A percentile compares a stretch with the other conserved stretches of the same genome.
These are phyloP conservation scores for Hypomontagnella submonticulosa DNA, from an alignment of 495 filamentous ascomycete species.

Conservation along the genomic window DNA sequence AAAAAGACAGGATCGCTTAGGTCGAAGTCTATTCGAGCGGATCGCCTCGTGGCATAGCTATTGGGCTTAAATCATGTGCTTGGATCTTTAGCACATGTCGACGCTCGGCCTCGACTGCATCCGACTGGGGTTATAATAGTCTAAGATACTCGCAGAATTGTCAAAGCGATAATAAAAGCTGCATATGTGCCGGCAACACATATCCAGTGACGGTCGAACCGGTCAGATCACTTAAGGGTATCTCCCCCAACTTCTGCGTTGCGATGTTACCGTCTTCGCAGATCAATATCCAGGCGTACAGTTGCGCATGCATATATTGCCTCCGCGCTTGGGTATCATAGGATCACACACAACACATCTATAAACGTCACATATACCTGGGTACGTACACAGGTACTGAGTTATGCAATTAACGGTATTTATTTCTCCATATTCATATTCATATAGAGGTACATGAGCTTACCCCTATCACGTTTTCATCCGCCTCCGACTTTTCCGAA, in stretches of 20 bases:
- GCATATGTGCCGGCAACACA: constrained; percentile 24
- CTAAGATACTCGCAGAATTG: constrained; percentile 17
- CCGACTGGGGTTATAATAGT: constrained; percentile 10
- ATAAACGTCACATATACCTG: neutral
- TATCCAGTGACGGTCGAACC: constrained; percentile 24
- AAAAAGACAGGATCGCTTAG: constrained; percentile 21
- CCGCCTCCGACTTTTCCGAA: no score
- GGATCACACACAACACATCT: constrained; percentile 2
- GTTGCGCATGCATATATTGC: neutral
- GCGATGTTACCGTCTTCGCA: constrained; percentile 39
- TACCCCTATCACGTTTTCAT: neutral
- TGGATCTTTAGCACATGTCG: constrained; percentile 8
- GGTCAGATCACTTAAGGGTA: constrained; percentile 13
- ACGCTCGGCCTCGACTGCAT: constrained; percentile 15
- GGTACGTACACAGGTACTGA: neutral
- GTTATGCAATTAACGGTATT: constrained; percentile 8
- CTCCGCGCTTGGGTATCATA: constrained; percentile 3
- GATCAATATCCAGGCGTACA: constrained; percentile 30
- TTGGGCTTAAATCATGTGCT: constrained; percentile 12
- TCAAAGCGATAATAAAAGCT: constrained; percentile 44
- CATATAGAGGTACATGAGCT: neutral
- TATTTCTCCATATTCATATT: constrained; percentile 3
- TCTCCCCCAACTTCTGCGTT: constrained; percentile 30
- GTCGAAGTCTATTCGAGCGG: constrained; percentile 3
- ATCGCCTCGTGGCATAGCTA: neutral